Base-by-base conservation (phyloP, 208 protist species). In the Leishmania tarentolae region DNA sequence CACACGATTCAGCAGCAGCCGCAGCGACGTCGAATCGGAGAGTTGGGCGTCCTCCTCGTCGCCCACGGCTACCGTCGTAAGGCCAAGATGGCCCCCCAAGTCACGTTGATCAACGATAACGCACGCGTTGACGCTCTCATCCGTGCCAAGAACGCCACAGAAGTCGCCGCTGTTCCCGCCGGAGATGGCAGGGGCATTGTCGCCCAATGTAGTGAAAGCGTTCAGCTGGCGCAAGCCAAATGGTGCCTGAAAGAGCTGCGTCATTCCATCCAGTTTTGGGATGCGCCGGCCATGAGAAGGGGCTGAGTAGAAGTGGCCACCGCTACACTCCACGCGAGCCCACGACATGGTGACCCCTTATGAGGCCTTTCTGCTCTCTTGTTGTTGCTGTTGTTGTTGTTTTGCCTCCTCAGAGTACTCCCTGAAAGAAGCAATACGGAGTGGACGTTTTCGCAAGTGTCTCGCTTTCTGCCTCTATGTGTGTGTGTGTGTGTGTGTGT, bases 281-380 rank as follows among this genome's bases (percentile, higher is more conserved):
- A 88, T 86, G 24, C 84, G 80, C 24, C 84, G 78, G n/a, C 77
- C 82, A 57, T 90, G 91, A 0, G 91, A 95, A 6, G 93, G 93
- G 6, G 92, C 90, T 31, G 78, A 74, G 78, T 94, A 89, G 37
- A 91, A 87, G 35, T 79, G 46, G 31, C 92, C 92, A 50, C 78
- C 84, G 31, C 68, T 83, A 44, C 84, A 86, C 78, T 92, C 83
- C 31, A 97, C 83, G 8, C 84, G 84, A 66, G 94, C 83, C 92
- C 93, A 97, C 24, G 87, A 75, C 91, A 96, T 96, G 63, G 46
- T 24, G 35, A 65, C 15, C 56, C 50, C n/a, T n/a, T 61, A n/a
- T 21, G 17, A 70, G 8, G 11, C 28, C 65, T 21, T 19, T 83
- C 66, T 13, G 11, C 28, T 81, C 42, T 42, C 28, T 47, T 37